Evolutionary conservation across 2,329 filamentous ascomycete genomes (phyloP), one percentile per base, ranked within the genome.

Genomic region (Cercospora sesami): DNA sequence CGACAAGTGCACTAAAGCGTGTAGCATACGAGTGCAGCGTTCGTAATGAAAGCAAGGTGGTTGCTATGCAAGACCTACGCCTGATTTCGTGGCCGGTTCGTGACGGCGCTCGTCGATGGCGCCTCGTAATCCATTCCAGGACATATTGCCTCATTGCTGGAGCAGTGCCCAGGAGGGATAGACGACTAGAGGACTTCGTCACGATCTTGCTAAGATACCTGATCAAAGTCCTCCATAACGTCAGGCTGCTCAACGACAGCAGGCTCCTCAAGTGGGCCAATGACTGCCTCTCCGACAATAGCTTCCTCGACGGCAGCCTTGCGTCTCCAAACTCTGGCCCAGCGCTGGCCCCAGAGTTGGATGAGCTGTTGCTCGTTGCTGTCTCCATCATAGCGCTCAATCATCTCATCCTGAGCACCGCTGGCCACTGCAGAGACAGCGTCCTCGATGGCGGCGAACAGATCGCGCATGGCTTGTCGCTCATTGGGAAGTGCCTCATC

Each of bases 231-330:
- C 42, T 76, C 75, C 69, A 74, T 73, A 5, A 65, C 69, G 31
- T 68, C 73, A 18, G 61, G 66, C 64, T 69, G 67, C 64, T 70
- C 71, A 8, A 69, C 64, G 2, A 65, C 71, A 63, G 72, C 66
- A 14, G 75, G 73, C 67, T 77, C 75, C 62, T 81, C 77, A 59
- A 80, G 80, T 10, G 85, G 83, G 68, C 81, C 80, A 3, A 84
- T 80, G 62, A 86, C 82, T 18, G 83, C 82, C 73, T 89, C 87
- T 10, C 83, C 82, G 18, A 89, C 85, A 68, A 87, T 85, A 0
- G 91, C 86, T 80, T 97, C 93, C 81, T 98, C 94, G 14, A 98
- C 92, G 2, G 91, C 92, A 14, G 87, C 87, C 80, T 93, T 91
- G 53, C 95, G 86, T 75, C 89, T 84, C 79, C 97, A 97, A 1